A percentile compares a stretch with the other conserved stretches of the same genome.
These are phyloP conservation scores for Letharia columbiana DNA, from an alignment of 495 filamentous ascomycete species.

Conservation along the genomic window DNA sequence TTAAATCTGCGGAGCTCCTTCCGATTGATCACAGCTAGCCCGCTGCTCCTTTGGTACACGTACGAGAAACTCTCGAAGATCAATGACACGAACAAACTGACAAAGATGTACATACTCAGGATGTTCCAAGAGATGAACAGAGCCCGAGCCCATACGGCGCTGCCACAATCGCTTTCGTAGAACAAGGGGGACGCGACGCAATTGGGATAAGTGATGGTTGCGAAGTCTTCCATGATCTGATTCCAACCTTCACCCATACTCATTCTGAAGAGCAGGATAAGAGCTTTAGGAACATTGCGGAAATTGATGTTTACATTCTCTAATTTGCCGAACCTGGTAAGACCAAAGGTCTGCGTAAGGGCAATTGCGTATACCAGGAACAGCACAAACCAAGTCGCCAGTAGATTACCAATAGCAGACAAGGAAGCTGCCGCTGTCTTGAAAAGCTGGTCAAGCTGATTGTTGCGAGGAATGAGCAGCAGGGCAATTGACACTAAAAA, in stretches of 20 bases:
- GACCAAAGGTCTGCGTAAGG: slow-evolving; percentile 90
- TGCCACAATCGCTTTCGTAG: slow-evolving; percentile 87
- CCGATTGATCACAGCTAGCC: slow-evolving; percentile 69
- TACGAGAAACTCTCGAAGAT: slow-evolving; percentile 99
- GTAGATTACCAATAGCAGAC: slow-evolving; percentile 78
- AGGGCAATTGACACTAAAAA: slow-evolving; percentile 87
- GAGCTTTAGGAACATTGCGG: slow-evolving; percentile 80
- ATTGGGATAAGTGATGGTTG: slow-evolving; percentile 61
- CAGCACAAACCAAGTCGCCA: slow-evolving; percentile 94
- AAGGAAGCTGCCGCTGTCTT: slow-evolving; percentile 97
- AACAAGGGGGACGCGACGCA: slow-evolving; percentile 63
- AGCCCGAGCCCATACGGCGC: slow-evolving; percentile 71
- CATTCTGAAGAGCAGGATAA: slow-evolving; percentile 88
- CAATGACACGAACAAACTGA: slow-evolving; percentile 94
- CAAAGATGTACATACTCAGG: slow-evolving; percentile 99
- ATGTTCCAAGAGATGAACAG: slow-evolving; percentile 98
- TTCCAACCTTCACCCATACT: slow-evolving; percentile 97
- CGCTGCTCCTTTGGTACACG: slow-evolving; percentile 90
- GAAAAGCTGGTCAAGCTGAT: slow-evolving; percentile 96
- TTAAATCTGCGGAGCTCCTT: slow-evolving; percentile 96
- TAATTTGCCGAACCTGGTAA: slow-evolving; percentile 72
- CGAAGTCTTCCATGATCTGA: slow-evolving; percentile 91
- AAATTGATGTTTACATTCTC: slow-evolving; percentile 85
- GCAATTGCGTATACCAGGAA: slow-evolving; percentile 96
- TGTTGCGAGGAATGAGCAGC: slow-evolving; percentile 90